Evolutionary conservation across 306 rosid species (phyloP).

Genomic region (Biancaea sappan): DNA sequence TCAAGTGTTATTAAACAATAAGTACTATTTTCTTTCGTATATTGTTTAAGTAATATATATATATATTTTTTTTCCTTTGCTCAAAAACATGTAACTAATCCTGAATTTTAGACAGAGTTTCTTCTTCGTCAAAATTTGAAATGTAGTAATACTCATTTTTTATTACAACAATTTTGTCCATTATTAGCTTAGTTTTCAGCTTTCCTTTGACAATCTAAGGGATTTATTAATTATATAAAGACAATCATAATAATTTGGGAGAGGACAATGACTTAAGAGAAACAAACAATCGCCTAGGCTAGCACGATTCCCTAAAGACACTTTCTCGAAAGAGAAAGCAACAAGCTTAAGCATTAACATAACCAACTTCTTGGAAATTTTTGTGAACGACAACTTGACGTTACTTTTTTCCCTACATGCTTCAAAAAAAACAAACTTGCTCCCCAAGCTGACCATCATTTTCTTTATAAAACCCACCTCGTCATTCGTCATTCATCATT

Average conservation of each 20-base stretch:
- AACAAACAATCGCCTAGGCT: not conserved
- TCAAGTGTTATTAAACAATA: too few relatives aligned
- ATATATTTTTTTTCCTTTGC: too few relatives aligned
- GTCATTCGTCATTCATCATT: not conserved
- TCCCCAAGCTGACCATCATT: conserved; percentile 39
- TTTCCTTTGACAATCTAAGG: not conserved
- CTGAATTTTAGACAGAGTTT: too few relatives aligned
- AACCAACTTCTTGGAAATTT: conserved; percentile 36
- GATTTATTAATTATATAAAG: not conserved
- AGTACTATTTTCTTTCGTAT: too few relatives aligned
- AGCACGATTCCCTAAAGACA: not conserved
- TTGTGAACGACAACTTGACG: conserved; percentile 42
- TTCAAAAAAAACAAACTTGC: conserved; percentile 44
- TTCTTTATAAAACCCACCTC: conserved; percentile 30
- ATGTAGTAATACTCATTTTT: too few relatives aligned
- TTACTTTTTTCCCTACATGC: conserved; percentile 45
- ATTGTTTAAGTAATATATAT: too few relatives aligned
- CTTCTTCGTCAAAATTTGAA: too few relatives aligned
- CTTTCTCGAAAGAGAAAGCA: conserved; percentile 18
- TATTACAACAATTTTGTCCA: not conserved
- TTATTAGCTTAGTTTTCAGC: not conserved
- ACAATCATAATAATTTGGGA: not conserved
- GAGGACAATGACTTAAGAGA: not conserved
- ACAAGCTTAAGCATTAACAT: conserved; percentile 27
- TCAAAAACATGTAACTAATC: too few relatives aligned